Evolutionary conservation across 176 grass and related monocot species (phyloP).

Genomic region (Avena sativa): DNA sequence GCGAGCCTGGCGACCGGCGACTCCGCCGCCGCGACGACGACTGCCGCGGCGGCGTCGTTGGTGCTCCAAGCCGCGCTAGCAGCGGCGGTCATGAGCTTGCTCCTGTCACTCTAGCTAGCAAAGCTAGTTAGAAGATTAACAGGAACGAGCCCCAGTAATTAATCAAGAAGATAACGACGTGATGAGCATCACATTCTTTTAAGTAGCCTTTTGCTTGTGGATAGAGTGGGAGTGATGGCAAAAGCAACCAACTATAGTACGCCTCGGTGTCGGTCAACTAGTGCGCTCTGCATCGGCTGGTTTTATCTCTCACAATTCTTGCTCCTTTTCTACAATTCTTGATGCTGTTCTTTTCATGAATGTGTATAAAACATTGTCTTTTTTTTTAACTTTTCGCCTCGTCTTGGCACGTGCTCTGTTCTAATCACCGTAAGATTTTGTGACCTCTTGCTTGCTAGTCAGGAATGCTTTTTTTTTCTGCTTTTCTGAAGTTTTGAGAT

Average conservation of each 20-base stretch:
- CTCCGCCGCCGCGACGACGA: slow-evolving; percentile 9
- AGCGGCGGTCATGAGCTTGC: slow-evolving; percentile 33
- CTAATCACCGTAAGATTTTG: not conserved
- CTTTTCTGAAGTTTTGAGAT: not conserved
- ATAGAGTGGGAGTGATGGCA: slow-evolving; percentile 34
- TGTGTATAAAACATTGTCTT: slow-evolving; percentile 20
- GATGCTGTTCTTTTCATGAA: not conserved
- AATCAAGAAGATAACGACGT: slow-evolving; percentile 35
- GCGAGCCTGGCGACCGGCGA: slow-evolving; percentile 80
- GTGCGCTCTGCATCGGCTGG: slow-evolving; percentile 38
- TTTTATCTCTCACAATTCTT: not conserved
- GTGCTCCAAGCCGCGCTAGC: slow-evolving; percentile 40
- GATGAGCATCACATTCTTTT: slow-evolving; percentile 40
- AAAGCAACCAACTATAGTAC: not conserved
- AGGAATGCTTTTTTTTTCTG: not conserved
- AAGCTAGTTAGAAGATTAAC: not conserved
- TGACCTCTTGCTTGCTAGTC: not conserved
- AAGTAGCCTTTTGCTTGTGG: slow-evolving; percentile 46
- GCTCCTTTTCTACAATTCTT: not conserved
- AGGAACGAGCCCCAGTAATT: not conserved
- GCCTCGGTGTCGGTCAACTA: slow-evolving; percentile 21
- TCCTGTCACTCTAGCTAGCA: slow-evolving; percentile 33
- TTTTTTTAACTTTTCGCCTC: not conserved
- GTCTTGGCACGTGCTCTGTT: not conserved
- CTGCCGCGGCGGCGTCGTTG: slow-evolving; percentile 8